Percentiles rank a stretch among this genome's conserved stretches.
Conservation (phyloP, 352 stramenopile genomes). For the Aphanomyces cochlioides region DNA sequence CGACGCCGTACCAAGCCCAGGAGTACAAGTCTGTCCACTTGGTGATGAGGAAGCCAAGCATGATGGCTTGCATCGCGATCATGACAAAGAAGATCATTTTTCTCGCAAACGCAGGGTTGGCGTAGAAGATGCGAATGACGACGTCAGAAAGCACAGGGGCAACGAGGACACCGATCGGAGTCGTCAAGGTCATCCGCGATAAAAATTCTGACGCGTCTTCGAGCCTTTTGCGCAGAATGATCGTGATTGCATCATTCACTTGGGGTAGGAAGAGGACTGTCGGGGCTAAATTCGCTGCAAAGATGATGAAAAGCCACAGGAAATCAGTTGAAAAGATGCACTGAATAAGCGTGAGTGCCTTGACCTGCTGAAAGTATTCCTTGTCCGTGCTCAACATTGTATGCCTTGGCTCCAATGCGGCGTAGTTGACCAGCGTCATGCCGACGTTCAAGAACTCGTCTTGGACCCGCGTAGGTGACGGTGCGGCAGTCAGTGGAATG, state of each 20-base stretch:
- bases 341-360: conserved; percentile 16
- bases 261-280: background rate
- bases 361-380: conserved; percentile 28
- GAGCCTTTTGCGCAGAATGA: background rate
- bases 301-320: conserved; percentile 10
- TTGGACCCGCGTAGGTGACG: conserved; percentile 2
- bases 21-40: background rate
- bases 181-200: background rate
- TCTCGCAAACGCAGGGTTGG: conserved; percentile 30
- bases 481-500: background rate
- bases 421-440: conserved; percentile 28
- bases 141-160: conserved; percentile 21
- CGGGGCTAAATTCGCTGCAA: conserved; percentile 11
- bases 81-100: conserved; percentile 22
- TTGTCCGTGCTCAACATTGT: background rate
- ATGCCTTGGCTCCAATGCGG: background rate
- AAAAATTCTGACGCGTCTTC: background rate
- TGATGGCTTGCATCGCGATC: background rate
- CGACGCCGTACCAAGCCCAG: background rate
- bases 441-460: conserved; percentile 27
- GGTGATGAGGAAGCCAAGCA: background rate
- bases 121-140: conserved; percentile 26
- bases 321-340: conserved; percentile 27
- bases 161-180: conserved; percentile 7
- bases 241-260: background rate